A percentile compares a stretch with the other conserved stretches of the same genome.
Conservation (phyloP, 164 flowering plant genomes). For the Dillenia suffruticosa region DNA sequence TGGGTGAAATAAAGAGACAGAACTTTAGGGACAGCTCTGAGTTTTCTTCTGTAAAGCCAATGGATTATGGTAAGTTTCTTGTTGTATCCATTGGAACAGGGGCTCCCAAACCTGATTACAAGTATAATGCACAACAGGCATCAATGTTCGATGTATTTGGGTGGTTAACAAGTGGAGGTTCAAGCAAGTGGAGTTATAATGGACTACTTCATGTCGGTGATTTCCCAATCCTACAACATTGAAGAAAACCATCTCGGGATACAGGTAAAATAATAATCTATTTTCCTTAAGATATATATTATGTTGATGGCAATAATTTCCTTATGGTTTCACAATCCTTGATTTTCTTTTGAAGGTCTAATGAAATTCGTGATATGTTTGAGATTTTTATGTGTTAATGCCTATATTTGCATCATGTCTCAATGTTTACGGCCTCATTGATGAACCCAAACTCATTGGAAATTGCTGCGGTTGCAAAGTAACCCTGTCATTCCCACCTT, state of each 20-base stretch:
- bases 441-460: no score
- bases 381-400: no score
- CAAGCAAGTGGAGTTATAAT: constrained; percentile 34
- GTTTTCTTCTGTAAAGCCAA: constrained; percentile 22
- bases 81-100: constrained; percentile 42
- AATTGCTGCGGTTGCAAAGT: no score
- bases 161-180: constrained; percentile 22
- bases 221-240: constrained; percentile 24
- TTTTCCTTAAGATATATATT: no score
- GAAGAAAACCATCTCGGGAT: constrained; percentile 32
- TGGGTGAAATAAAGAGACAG: constrained; percentile 23
- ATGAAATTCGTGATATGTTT: no score
- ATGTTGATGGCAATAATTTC: no score
- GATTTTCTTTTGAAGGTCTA: no score
- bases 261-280: constrained; percentile 15
- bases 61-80: constrained; percentile 24
- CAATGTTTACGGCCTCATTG: no score
- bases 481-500: no score
- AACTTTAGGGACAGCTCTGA: constrained; percentile 11
- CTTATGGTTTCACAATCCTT: no score
- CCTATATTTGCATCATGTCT: no score
- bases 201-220: constrained; percentile 19
- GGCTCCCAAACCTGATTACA: constrained; percentile 13
- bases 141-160: constrained; percentile 33
- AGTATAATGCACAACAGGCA: constrained; percentile 16